Conservation (phyloP, 768 basidiomycete species). For the Glaciozyma antarctica region DNA sequence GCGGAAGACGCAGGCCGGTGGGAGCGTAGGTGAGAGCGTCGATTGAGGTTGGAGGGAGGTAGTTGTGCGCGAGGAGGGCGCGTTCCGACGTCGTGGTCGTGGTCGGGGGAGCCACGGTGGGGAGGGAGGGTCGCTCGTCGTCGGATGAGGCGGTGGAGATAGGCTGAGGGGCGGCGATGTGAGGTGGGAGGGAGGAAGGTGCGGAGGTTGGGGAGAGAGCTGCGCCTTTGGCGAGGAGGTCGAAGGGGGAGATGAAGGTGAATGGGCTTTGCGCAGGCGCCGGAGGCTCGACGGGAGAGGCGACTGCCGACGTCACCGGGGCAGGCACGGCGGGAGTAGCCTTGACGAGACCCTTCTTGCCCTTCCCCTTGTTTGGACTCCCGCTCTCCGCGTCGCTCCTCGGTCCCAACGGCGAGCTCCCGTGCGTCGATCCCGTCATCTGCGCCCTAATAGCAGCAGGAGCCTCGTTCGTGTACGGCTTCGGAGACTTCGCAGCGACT, state of each 20-base stretch:
- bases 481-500: no score
- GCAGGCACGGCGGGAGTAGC: no score
- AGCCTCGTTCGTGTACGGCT: no score
- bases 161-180: not conserved
- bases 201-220: not conserved
- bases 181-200: not conserved
- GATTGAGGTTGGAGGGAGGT: not conserved
- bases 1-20: no score
- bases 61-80: not conserved
- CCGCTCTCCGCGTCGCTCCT: no score
- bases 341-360: no score
- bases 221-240: not conserved
- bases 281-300: not conserved
- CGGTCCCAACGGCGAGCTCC: no score
- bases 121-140: not conserved
- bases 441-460: no score
- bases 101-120: not conserved
- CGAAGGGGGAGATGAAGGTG: constrained; percentile 16
- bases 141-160: not conserved
- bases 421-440: no score
- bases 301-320: no score
- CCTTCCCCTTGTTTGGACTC: no score
- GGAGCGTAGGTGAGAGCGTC: not conserved
- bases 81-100: not conserved
- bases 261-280: not conserved